Evolutionary conservation across 495 filamentous ascomycete genomes (phyloP).

Genomic region (Penicillium macrosclerotiorum): DNA sequence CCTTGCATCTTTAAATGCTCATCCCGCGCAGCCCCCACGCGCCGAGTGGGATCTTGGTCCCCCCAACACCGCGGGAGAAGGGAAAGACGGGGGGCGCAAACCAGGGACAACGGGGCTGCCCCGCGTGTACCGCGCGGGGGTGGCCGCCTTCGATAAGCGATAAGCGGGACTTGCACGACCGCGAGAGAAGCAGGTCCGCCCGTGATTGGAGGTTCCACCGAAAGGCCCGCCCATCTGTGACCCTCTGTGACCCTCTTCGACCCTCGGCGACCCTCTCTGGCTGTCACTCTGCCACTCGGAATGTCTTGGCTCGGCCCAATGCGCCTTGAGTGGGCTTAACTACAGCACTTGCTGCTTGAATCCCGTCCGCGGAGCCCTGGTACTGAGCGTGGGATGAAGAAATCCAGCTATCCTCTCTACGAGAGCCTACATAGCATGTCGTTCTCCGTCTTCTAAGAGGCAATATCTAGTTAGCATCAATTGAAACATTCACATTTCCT

Average conservation of each 20-base stretch:
- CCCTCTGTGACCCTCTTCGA: no score
- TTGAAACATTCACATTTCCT: background rate
- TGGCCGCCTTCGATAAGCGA: background rate
- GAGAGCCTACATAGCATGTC: no score
- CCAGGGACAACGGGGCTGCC: no score
- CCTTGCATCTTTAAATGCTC: constrained; percentile 3
- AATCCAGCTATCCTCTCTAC: no score
- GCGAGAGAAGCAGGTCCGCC: no score
- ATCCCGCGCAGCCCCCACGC: constrained; percentile 9
- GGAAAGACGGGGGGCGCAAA: no score
- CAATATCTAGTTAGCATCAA: no score
- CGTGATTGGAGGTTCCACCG: no score
- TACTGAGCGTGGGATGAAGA: background rate
- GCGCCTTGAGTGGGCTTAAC: no score
- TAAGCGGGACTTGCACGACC: no score
- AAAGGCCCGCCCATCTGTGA: background rate
- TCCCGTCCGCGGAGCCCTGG: background rate
- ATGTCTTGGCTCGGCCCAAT: background rate
- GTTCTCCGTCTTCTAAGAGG: background rate
- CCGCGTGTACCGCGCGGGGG: background rate
- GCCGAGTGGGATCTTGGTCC: constrained; percentile 8
- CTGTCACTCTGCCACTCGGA: background rate
- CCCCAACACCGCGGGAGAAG: no score
- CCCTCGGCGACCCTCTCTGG: background rate
- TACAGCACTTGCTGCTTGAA: background rate